These are phyloP conservation scores for Boletus bicolor DNA, from an alignment of 768 basidiomycete species.

Conservation along the genomic window DNA sequence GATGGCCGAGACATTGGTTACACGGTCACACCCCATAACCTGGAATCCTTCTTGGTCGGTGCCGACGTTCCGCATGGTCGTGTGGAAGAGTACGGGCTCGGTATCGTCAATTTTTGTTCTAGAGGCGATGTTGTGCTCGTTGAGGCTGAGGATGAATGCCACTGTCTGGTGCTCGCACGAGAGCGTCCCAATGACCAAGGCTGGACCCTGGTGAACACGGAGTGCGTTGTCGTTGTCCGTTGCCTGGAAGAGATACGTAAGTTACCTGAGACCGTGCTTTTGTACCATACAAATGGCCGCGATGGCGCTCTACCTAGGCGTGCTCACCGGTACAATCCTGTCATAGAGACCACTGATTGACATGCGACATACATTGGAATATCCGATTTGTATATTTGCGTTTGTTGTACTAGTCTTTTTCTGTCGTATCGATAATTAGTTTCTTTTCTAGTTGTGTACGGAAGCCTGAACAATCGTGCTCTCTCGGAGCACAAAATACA, in stretches of 20 bases:
- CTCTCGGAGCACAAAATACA: too few species aligned
- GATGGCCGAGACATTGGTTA: slow-evolving; percentile 12
- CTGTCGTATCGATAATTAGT: too few species aligned
- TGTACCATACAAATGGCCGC: slow-evolving; percentile 3
- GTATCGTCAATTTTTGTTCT: slow-evolving; percentile 9
- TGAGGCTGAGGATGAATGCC: background rate
- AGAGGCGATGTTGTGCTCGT: background rate
- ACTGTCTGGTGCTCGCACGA: slow-evolving; percentile 7
- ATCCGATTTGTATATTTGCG: background rate
- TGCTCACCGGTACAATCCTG: slow-evolving; percentile 2
- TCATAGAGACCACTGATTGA: background rate
- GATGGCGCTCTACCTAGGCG: background rate
- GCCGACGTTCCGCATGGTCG: slow-evolving; percentile 1
- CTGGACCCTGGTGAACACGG: slow-evolving; percentile 16
- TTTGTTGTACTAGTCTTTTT: too few species aligned
- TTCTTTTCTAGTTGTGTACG: too few species aligned
- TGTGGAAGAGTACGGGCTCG: slow-evolving; percentile 5
- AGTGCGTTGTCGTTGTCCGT: slow-evolving; percentile 12
- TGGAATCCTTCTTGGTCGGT: slow-evolving; percentile 8
- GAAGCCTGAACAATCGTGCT: too few species aligned
- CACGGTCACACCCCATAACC: background rate
- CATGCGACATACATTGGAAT: background rate
- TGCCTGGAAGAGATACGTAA: slow-evolving; percentile 6
- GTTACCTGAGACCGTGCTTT: slow-evolving; percentile 1
- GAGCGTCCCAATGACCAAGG: slow-evolving; percentile 8